Conservation (phyloP, 441 rosid species). For the Corymbia calophylla region DNA sequence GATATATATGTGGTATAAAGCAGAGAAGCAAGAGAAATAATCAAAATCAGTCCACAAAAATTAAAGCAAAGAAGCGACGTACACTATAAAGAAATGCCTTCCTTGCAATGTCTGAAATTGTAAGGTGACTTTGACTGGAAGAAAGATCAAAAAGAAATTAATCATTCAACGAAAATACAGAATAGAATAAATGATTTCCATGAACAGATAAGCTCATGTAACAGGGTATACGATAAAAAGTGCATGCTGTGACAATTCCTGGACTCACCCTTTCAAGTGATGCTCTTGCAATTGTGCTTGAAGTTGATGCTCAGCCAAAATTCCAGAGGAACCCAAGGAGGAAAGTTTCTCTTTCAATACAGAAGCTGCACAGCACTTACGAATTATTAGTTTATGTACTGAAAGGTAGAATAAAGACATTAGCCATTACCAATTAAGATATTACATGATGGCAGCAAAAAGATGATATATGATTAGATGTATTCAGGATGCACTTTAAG, state of each 20-base stretch:
- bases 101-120: constrained; percentile 94
- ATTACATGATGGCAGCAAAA: background rate
- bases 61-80: constrained; percentile 19
- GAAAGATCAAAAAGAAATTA: constrained; percentile 1
- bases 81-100: constrained; percentile 97
- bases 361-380: constrained; percentile 67
- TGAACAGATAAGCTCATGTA: background rate
- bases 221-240: background rate
- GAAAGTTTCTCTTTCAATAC: constrained; percentile 92
- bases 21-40: background rate
- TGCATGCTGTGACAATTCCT: background rate
- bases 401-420: constrained; percentile 1
- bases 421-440: background rate
- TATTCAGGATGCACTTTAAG: background rate
- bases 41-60: background rate
- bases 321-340: constrained; percentile 91
- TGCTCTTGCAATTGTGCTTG: constrained; percentile 95
- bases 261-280: constrained; percentile 66
- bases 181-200: background rate
- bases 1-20: background rate
- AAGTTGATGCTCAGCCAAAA: constrained; percentile 98
- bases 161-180: background rate
- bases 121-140: constrained; percentile 76
- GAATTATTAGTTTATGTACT: constrained; percentile 25
- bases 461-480: background rate